Evolutionary conservation across 257 asterid genomes (phyloP), one percentile per base, ranked within the genome.

Genomic region (Henckelia pumila): DNA sequence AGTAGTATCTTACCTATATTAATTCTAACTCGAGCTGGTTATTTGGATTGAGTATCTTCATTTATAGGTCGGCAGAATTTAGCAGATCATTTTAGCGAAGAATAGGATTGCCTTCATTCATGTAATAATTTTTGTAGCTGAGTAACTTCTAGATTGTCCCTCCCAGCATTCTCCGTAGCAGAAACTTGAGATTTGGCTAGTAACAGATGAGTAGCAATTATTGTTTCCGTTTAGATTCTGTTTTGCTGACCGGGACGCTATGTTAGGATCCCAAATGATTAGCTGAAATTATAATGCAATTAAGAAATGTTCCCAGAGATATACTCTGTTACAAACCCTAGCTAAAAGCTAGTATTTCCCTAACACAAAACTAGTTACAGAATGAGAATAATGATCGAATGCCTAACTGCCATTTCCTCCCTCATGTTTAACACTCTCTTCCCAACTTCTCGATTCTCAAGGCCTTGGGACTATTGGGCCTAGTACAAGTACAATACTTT

Each of bases 101-200:
- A 57, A 60, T 29, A 23, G 61, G 61, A 63, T 52, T 59, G 53
- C 24, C 16, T 30, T 66, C 65, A 61, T 22, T n/a, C 56, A 37
- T 53, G 8, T 13, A 44, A 44, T 44, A 56, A 30, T 63, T 29
- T 67, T 59, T 53, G 24, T 63, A 0, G 8, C 60, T 40, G 22
- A 58, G 50, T 40, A 47, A 35, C 64, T 63, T 16, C 37, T 59
- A 53, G 33, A 64, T 26, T 33, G 40, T 13, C 52, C 26, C 40
- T 61, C 69, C 71, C 64, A 60, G 73, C 68, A 56, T 59, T 71
- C 66, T 67, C 30, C 25, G 21, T 55, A 47, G 74, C 60, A 58
- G 76, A 33, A 56, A 67, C 72, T 56, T 71, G 63, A 44, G 73
- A 63, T 74, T 63, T 4, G 75, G 70, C 73, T 56, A 19, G 68